Conservation (phyloP, 495 filamentous ascomycete species). For the Penicillium coffeae region DNA sequence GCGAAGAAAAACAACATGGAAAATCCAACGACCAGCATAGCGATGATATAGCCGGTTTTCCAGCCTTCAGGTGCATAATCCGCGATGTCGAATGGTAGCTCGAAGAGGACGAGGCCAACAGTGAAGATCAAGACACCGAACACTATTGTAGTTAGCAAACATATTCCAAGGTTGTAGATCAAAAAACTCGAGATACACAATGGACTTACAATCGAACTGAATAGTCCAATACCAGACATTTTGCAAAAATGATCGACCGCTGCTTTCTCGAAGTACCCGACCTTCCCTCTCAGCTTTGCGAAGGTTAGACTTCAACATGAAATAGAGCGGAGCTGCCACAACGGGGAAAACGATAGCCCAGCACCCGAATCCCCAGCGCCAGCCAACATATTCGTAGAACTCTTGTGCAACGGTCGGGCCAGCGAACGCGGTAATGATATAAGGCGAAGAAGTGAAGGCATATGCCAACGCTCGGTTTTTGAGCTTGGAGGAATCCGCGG, state of each 20-base stretch:
- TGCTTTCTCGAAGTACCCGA: conserved; percentile 27
- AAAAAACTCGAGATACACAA: conserved; percentile 16
- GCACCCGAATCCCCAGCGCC: conserved; percentile 58
- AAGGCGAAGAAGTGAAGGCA: conserved; percentile 55
- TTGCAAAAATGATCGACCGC: conserved; percentile 16
- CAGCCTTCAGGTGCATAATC: conserved; percentile 36
- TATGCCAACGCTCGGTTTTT: conserved; percentile 55
- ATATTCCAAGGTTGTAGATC: conserved; percentile 8
- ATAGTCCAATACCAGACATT: conserved; percentile 16
- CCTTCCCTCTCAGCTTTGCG: conserved; percentile 46
- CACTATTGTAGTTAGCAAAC: conserved; percentile 7
- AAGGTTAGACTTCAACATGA: conserved; percentile 45
- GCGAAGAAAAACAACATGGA: conserved; percentile 50
- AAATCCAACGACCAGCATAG: conserved; percentile 52
- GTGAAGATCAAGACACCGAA: conserved; percentile 53
- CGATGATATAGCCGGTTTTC: conserved; percentile 45
- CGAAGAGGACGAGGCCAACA: conserved; percentile 54
- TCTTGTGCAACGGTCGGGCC: conserved; percentile 43
- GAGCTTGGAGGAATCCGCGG: conserved; percentile 56
- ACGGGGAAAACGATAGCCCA: conserved; percentile 56
- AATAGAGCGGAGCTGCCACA: conserved; percentile 42
- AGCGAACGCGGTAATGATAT: conserved; percentile 56
- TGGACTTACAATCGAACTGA: conserved; percentile 22
- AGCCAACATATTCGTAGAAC: conserved; percentile 44
- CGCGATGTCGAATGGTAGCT: conserved; percentile 52